Evolutionary conservation across 495 filamentous ascomycete species (phyloP), one percentile per base, ranked within the genome.

Genomic region (Xylaria intraflava): DNA sequence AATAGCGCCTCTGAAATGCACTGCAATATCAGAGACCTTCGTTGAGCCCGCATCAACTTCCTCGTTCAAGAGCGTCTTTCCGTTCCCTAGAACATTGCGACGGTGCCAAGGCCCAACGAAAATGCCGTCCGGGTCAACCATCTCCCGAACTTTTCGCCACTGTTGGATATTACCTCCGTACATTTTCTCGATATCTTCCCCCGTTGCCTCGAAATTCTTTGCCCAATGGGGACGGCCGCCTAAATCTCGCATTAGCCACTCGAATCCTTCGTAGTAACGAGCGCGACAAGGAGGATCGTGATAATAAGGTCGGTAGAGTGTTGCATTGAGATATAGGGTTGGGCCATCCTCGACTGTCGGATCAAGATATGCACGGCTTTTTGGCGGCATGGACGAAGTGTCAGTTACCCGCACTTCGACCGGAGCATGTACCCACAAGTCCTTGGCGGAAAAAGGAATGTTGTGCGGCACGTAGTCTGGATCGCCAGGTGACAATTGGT

Each of bases 141-240:
- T 79, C 36, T 83, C 71, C 17, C 90, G 74, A 10, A 95, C 76
- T 46, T 76, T 69, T 31, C 83, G 69, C 83, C 86, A 96, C 49
- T 77, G 69, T 27, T 71, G 64, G 65, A 93, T 77, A 41, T 73
- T 66, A 14, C 56, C 56, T 19, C 70, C 73, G 56, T 81, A 85
- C 72, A 82, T 79, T 6, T 54, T 43, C 46, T 69, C 66, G 24
- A 88, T 73, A 38, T 87, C 81, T 33, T 76, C 73, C 8, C 77
- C 75, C 1, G 72, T 70, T 14, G 80, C 78, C 24, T 74, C 72
- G 69, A 95, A 97, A 62, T 95, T 96, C 78, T 98, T 98, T 6
- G 94, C 93, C 90, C 93, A 98, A 69, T 98, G 93, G 29, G 93
- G 93, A 43, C 78, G 77, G n/a, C 89, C 93, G 49, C 87, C 89